Evolutionary conservation across 1,284 basidiomycete genomes (phyloP).

Genomic region (Mycena citricolor): DNA sequence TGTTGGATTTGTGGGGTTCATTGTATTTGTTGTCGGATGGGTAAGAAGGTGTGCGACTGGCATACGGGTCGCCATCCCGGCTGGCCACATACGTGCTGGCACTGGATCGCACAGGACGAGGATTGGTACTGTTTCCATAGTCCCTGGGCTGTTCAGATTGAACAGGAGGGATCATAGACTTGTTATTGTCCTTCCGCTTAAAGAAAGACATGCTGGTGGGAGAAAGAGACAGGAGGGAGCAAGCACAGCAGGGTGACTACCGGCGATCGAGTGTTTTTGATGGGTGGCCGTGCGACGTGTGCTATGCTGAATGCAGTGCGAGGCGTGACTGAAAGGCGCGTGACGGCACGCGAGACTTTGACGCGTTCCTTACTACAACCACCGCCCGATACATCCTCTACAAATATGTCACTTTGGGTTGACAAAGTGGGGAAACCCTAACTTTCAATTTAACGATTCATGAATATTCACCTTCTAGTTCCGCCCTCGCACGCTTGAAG

Average conservation of each 20-base stretch:
- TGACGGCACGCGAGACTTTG: no score
- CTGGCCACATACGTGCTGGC: slow-evolving; percentile 64
- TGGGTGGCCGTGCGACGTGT: no score
- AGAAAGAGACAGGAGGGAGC: slow-evolving; percentile 4
- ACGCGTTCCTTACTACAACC: no score
- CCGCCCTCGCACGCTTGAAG: slow-evolving; percentile 82
- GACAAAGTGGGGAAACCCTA: slow-evolving; percentile 59
- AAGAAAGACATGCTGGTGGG: slow-evolving; percentile 68
- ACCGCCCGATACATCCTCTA: no score
- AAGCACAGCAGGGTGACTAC: no score
- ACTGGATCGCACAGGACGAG: slow-evolving; percentile 42
- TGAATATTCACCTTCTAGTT: slow-evolving; percentile 50
- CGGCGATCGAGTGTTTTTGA: no score
- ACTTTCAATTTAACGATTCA: neutral
- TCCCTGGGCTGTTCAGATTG: slow-evolving; percentile 28
- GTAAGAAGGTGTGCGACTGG: slow-evolving; percentile 29
- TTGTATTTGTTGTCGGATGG: slow-evolving; percentile 26
- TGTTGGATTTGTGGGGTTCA: slow-evolving; percentile 22
- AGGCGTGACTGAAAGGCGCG: no score
- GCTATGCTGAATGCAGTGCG: no score
- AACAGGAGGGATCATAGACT: slow-evolving; percentile 70
- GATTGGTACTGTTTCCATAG: slow-evolving; percentile 37
- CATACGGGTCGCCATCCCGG: slow-evolving; percentile 61
- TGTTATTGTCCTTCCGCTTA: slow-evolving; percentile 65
- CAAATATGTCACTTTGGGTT: slow-evolving; percentile 84